Conservation (phyloP, 176 grass and related monocot genomes). For the Echinochloa phyllopogon region DNA sequence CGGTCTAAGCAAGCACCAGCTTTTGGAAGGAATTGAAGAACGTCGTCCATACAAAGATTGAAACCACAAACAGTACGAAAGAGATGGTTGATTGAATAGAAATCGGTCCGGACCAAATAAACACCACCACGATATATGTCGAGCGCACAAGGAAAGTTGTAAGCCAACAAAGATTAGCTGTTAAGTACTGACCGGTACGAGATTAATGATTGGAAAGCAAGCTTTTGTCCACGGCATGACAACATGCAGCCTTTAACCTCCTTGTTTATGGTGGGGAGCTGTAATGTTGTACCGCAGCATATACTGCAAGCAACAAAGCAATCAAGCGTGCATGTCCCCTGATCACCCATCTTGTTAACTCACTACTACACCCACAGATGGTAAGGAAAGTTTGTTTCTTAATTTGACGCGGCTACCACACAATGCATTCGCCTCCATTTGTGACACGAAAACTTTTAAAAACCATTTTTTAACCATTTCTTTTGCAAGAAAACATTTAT, state of each 20-base stretch:
- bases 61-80: background rate
- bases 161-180: slow-evolving; percentile 6
- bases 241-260: slow-evolving; percentile 9
- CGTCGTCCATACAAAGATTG: background rate
- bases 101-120: background rate
- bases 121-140: background rate
- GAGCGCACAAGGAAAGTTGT: background rate
- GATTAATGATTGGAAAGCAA: slow-evolving; percentile 34
- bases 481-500: background rate
- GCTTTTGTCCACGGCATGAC: slow-evolving; percentile 28
- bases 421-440: no score
- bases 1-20: no score
- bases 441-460: no score
- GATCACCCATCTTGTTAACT: background rate
- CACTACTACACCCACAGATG: background rate
- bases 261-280: slow-evolving; percentile 13
- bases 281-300: slow-evolving; percentile 8
- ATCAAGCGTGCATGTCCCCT: background rate
- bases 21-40: background rate
- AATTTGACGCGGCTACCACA: background rate
- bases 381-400: background rate
- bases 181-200: background rate
- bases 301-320: background rate
- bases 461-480: no score
- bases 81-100: background rate